phyloP scores from a whole-genome alignment of 495 filamentous ascomycete species.

The Rostrohypoxylon terebratum region DNA sequence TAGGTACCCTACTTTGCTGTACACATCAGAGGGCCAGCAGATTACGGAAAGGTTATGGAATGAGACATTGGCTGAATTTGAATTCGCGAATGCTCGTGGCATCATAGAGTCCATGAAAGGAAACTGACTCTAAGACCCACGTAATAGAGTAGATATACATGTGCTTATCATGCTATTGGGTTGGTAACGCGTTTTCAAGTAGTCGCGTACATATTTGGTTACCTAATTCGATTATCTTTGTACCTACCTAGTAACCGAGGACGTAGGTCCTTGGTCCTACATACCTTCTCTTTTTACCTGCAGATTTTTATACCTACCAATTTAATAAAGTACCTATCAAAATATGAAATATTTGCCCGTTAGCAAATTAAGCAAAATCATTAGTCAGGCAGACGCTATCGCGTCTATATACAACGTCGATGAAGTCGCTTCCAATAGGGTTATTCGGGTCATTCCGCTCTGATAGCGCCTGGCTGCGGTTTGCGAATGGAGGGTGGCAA shows the following conservation, averaged over 20 bases:
- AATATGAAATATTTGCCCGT: too few species aligned
- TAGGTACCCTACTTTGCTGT: conserved; percentile 1
- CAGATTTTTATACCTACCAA: too few species aligned
- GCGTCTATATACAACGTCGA: not conserved
- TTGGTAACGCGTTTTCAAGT: too few species aligned
- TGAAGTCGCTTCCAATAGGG: not conserved
- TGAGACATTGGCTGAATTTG: conserved; percentile 5
- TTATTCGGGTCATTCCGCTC: not conserved
- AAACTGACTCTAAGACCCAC: not conserved
- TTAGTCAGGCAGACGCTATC: not conserved
- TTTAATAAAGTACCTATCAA: not conserved
- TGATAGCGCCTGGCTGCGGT: not conserved
- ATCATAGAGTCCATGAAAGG: conserved; percentile 12
- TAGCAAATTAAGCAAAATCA: not conserved
- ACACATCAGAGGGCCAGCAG: conserved; percentile 5
- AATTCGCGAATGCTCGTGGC: conserved; percentile 7
- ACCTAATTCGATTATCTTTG: too few species aligned
- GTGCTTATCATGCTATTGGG: too few species aligned
- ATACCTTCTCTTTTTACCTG: too few species aligned
- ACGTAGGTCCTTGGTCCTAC: too few species aligned
- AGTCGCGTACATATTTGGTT: not conserved
- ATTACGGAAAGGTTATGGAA: conserved; percentile 2
- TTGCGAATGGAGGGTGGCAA: not conserved
- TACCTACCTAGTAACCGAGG: too few species aligned
- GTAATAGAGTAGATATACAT: too few species aligned